phyloP scores from a whole-genome alignment of 305 asterid species.

The Stenogyne calaminthoides region DNA sequence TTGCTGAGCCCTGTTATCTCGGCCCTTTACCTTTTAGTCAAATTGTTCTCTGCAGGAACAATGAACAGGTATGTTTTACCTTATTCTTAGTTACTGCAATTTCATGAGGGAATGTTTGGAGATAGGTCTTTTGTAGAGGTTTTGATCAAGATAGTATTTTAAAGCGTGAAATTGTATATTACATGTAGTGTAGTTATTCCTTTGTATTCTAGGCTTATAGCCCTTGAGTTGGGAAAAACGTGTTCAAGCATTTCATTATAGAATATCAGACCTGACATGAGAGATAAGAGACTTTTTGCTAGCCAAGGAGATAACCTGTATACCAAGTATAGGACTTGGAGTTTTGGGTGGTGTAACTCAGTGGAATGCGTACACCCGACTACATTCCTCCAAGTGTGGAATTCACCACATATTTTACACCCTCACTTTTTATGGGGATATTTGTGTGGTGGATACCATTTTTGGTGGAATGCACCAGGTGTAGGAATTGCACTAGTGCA shows the following conservation, averaged over 20 bases:
- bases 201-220: background rate
- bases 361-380: background rate
- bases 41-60: background rate
- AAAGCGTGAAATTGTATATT: background rate
- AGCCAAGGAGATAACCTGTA: constrained; percentile 17
- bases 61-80: background rate
- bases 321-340: background rate
- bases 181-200: background rate
- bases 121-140: background rate
- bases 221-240: background rate
- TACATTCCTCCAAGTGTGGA: background rate
- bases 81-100: background rate
- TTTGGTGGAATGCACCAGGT: background rate
- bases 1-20: background rate
- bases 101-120: background rate
- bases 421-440: background rate
- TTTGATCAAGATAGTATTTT: background rate
- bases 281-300: no score
- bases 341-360: background rate
- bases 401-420: background rate
- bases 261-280: constrained; percentile 10
- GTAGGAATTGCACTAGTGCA: background rate
- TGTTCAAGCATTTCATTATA: background rate
- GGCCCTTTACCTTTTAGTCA: background rate
- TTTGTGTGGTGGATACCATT: no score